Evolutionary conservation across 2,329 filamentous ascomycete genomes (phyloP), one percentile per base, ranked within the genome.

Genomic region (Plectosphaerella cucumerina): DNA sequence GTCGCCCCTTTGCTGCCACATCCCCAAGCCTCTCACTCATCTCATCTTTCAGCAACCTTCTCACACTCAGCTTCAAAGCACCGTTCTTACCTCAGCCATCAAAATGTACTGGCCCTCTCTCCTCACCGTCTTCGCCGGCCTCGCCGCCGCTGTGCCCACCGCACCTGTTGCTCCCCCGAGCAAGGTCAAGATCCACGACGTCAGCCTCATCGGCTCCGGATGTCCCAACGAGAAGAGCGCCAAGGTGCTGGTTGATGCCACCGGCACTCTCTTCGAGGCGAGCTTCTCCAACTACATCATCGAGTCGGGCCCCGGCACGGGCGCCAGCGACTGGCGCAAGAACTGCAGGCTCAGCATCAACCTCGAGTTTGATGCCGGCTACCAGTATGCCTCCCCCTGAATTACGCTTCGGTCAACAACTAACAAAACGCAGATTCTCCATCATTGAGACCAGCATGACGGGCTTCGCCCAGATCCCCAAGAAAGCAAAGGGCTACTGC

Each of bases 281-380:
- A 60, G 58, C 48, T 61, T 62, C 47, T 61, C 59, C 14, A 9
- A 35, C 15, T 62, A 62, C 51, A 53, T 58, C 42, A 56, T 62
- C 46, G 46, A 60, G 51, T 59, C 59, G 11, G 60, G 59, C 12
- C 58, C 58, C 1, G 54, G 52, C 39, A 58, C 56, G 34, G 47
- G 48, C 41, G 52, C 59, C 31, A 34, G 41, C 10, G 58, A 62
- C 48, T 60, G 57, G 59, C 58, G 60, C 22, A 61, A 59, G 53
- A 61, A 62, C 53, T 62, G 60, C 58, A 61, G 60, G 56, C 47
- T 62, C 21, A 61, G 55, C 18, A 37, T 62, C 11, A 62, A 62
- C 48, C 51, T 60, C 47, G 51, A 61, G 42, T 62, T 60, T 52
- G 48, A 56, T 15, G 15, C 47, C 10, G 60, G 60, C n/a, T 62